Evolutionary conservation across 805 yeast genomes (phyloP).

Genomic region (Pichia nakasei): DNA sequence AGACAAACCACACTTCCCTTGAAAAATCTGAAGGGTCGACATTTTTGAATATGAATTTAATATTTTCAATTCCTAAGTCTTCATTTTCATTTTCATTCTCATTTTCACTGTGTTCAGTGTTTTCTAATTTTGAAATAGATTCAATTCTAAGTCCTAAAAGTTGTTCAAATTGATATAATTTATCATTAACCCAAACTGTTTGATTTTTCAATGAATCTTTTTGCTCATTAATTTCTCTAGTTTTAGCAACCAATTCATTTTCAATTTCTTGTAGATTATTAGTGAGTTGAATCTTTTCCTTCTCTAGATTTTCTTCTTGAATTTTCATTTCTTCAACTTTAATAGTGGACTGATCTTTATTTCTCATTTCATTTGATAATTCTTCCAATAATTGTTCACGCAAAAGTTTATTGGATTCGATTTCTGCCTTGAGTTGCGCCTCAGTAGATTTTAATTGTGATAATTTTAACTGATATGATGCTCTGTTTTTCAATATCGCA

Average conservation of each 20-base stretch:
- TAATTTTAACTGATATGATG: constrained; percentile 15
- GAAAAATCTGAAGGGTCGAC: constrained; percentile 38
- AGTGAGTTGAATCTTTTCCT: constrained; percentile 20
- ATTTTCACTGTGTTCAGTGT: no score
- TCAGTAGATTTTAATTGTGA: constrained; percentile 17
- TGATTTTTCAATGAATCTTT: constrained; percentile 30
- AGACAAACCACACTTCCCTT: constrained; percentile 34
- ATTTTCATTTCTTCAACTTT: constrained; percentile 32
- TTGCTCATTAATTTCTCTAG: constrained; percentile 19
- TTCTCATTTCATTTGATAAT: constrained; percentile 14
- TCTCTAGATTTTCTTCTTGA: constrained; percentile 28
- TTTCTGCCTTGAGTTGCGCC: constrained; percentile 13
- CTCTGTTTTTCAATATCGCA: constrained; percentile 13
- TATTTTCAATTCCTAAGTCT: constrained; percentile 10
- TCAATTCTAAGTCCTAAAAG: constrained; percentile 40
- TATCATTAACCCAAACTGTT: constrained; percentile 31
- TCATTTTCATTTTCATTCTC: constrained; percentile 18
- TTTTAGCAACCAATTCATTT: constrained; percentile 16
- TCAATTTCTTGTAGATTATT: constrained; percentile 25
- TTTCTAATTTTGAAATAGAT: background rate
- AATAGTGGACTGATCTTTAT: constrained; percentile 26
- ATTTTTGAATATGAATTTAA: constrained; percentile 37
- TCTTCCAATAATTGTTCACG: constrained; percentile 17
- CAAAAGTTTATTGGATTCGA: constrained; percentile 13
- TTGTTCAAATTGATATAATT: constrained; percentile 35